These are phyloP conservation scores for Aureobasidium melanogenum DNA, from an alignment of 2,329 filamentous ascomycete genomes.

Conservation along the genomic window DNA sequence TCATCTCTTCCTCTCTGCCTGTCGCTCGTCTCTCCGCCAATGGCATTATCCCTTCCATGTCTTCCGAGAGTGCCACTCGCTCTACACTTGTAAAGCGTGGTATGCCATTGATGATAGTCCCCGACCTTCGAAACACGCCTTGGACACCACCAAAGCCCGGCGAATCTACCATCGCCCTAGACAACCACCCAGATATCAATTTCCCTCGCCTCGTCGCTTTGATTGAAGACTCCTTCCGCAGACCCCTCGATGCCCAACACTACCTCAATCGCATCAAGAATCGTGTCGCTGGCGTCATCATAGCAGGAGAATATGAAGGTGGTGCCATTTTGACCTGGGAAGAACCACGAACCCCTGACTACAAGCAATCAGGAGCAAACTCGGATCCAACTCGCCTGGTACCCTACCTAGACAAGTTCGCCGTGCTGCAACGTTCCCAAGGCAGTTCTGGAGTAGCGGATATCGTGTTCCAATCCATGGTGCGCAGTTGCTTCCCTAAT, in stretches of 20 bases:
- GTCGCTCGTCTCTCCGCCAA: constrained; percentile 49
- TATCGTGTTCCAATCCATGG: constrained; percentile 93
- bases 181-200: constrained; percentile 68
- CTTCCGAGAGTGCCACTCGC: constrained; percentile 20
- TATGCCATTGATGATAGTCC: constrained; percentile 78
- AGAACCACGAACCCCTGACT: constrained; percentile 43
- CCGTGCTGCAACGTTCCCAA: constrained; percentile 79
- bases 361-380: not conserved
- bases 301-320: constrained; percentile 94
- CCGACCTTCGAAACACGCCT: constrained; percentile 53
- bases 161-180: constrained; percentile 56
- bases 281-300: constrained; percentile 81
- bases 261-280: constrained; percentile 75
- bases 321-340: constrained; percentile 96
- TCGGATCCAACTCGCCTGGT: constrained; percentile 55
- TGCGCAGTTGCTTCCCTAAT: constrained; percentile 73
- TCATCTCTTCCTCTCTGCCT: constrained; percentile 85
- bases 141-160: constrained; percentile 60
- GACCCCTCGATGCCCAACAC: constrained; percentile 72
- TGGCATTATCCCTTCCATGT: constrained; percentile 22
- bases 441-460: constrained; percentile 82
- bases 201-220: constrained; percentile 72
- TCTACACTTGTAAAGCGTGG: constrained; percentile 74
- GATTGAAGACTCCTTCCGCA: constrained; percentile 87
- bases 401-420: constrained; percentile 96